Evolutionary conservation across 2,329 filamentous ascomycete species (phyloP).

Genomic region (Penicillium italicum): DNA sequence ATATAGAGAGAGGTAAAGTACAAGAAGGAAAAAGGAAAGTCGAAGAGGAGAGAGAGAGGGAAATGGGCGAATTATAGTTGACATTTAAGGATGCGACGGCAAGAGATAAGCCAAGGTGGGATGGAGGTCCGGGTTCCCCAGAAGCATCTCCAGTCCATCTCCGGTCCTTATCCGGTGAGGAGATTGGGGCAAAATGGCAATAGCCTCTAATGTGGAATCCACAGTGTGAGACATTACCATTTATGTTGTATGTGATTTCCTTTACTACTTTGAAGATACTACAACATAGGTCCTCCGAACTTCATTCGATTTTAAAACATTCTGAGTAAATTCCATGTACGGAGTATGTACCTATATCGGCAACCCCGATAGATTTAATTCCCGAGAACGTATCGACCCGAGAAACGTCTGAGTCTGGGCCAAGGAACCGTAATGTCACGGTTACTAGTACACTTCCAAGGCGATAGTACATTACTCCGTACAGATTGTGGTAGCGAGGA

Average conservation of each 20-base stretch:
- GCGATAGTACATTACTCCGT: no score
- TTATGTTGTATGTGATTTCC: not conserved
- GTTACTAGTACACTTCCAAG: not conserved
- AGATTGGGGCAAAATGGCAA: conserved; percentile 6
- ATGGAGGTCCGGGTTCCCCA: conserved; percentile 2
- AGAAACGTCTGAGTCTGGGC: not conserved
- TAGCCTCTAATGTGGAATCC: not conserved
- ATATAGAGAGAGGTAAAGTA: not conserved
- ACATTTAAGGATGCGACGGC: conserved; percentile 11
- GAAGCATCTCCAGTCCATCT: conserved; percentile 14
- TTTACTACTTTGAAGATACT: no score
- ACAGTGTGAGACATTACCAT: not conserved
- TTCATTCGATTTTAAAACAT: no score
- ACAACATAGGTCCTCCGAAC: no score
- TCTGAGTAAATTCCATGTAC: not conserved
- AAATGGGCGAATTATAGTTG: conserved; percentile 3
- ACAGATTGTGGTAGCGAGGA: not conserved
- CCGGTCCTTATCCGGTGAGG: conserved; percentile 17
- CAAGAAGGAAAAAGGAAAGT: not conserved
- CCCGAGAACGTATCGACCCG: not conserved
- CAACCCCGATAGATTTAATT: not conserved
- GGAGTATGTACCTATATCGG: not conserved
- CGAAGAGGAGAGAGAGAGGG: not conserved
- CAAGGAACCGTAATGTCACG: not conserved
- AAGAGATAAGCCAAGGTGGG: conserved; percentile 6